A percentile compares a stretch with the other conserved stretches of the same genome.
These are phyloP conservation scores for Pisolithus microcarpus DNA, from an alignment of 768 basidiomycete genomes.

Conservation along the genomic window DNA sequence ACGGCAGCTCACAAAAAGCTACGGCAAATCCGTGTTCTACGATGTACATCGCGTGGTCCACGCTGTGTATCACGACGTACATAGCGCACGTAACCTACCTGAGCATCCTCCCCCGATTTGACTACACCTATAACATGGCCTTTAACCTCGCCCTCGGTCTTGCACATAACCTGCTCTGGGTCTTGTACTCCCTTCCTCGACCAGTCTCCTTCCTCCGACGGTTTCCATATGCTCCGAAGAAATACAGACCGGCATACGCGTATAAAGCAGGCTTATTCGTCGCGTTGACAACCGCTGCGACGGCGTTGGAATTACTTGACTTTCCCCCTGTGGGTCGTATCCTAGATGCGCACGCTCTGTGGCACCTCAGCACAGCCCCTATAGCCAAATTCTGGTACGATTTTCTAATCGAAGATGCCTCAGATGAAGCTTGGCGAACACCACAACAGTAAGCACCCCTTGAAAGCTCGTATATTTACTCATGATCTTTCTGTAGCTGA, in stretches of 20 bases:
- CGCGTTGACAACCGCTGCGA: conserved; percentile 63
- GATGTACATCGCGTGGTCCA: conserved; percentile 36
- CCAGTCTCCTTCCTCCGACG: conserved; percentile 42
- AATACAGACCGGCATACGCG: conserved; percentile 53
- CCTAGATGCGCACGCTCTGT: conserved; percentile 87
- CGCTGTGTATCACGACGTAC: conserved; percentile 49
- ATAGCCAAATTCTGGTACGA: conserved; percentile 78
- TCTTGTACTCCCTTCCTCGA: conserved; percentile 56
- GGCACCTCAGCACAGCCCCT: conserved; percentile 83
- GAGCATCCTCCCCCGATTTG: conserved; percentile 66
- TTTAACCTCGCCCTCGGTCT: conserved; percentile 77
- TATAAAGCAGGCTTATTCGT: conserved; percentile 56
- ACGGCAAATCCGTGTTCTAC: conserved; percentile 12
- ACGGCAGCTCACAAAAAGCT: conserved; percentile 23
- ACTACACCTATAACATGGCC: conserved; percentile 89
- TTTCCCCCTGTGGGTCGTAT: conserved; percentile 73
- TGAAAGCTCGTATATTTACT: conserved; percentile 9
- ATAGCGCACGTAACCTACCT: conserved; percentile 75
- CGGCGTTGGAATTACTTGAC: conserved; percentile 80
- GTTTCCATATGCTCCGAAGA: conserved; percentile 46
- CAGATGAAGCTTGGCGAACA: conserved; percentile 60
- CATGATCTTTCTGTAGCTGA: neutral
- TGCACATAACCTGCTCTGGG: conserved; percentile 77
- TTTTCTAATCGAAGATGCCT: conserved; percentile 71
- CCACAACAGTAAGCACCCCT: conserved; percentile 24